Percentiles rank a stretch among this genome's conserved stretches.
Evolutionary conservation across 352 stramenopile species (phyloP).

Genomic region (Globisporangium echinulatum): DNA sequence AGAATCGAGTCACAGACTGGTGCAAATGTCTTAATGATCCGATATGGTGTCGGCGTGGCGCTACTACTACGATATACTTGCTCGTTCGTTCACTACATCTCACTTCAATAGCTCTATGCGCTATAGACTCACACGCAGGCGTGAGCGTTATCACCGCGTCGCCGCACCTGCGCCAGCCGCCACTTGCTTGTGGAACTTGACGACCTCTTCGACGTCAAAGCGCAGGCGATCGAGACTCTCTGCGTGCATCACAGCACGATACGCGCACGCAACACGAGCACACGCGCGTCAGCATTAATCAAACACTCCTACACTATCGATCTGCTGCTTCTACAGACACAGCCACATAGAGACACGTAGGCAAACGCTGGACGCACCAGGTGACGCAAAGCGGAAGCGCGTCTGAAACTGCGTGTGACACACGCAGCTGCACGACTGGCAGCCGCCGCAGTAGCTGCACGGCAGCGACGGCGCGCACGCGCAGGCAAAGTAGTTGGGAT

Average conservation of each 20-base stretch:
- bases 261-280: neutral
- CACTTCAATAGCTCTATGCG: too few relatives aligned
- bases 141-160: too few relatives aligned
- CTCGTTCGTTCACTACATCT: too few relatives aligned
- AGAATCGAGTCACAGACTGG: too few relatives aligned
- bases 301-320: neutral
- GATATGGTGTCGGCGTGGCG: too few relatives aligned
- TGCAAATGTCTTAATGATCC: too few relatives aligned
- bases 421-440: constrained; percentile 73
- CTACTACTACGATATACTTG: too few relatives aligned
- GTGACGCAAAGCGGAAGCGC: constrained; percentile 66
- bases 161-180: too few relatives aligned
- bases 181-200: constrained; percentile 33
- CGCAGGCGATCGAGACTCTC: constrained; percentile 28
- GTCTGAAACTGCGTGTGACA: constrained; percentile 87
- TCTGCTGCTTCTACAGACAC: neutral
- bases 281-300: constrained; percentile 7
- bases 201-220: constrained; percentile 33
- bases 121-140: too few relatives aligned
- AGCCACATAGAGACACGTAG: neutral
- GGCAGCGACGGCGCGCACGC: constrained; percentile 48
- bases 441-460: constrained; percentile 67
- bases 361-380: constrained; percentile 33
- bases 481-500: constrained; percentile 72
- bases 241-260: constrained; percentile 6